phyloP scores from a whole-genome alignment of 768 basidiomycete genomes.

The Cystobasidium ongulense region DNA sequence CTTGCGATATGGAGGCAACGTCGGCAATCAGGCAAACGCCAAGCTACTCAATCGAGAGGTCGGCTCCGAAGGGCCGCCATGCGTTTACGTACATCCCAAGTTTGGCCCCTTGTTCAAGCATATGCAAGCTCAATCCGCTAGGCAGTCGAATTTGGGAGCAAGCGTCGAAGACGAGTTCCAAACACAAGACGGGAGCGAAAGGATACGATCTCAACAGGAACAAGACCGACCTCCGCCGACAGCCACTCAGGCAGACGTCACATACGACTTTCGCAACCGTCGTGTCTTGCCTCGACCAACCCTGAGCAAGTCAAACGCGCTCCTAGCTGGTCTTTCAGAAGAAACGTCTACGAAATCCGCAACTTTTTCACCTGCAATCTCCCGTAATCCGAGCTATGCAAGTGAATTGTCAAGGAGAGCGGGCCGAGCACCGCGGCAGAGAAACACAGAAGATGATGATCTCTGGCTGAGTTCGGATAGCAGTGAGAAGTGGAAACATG shows the following conservation, averaged over 20 bases:
- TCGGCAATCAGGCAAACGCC: background rate
- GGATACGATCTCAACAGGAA: background rate
- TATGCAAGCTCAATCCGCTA: background rate
- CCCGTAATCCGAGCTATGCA: background rate
- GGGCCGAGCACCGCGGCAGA: background rate
- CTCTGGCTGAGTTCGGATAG: background rate
- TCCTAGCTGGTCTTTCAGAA: background rate
- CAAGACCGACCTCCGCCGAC: background rate
- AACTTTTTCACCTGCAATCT: background rate
- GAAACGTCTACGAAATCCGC: background rate
- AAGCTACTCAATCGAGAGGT: background rate
- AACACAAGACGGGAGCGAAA: background rate
- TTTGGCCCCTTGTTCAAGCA: constrained; percentile 12
- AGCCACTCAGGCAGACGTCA: background rate
- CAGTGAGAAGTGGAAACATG: background rate
- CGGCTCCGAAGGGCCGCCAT: background rate
- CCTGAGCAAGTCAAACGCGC: background rate
- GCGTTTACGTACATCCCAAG: constrained; percentile 19
- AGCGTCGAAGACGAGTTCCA: background rate
- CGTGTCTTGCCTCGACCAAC: background rate
- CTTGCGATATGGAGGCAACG: background rate
- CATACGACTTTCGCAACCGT: background rate
- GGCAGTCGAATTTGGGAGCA: background rate
- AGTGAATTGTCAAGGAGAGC: background rate
- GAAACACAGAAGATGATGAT: background rate